phyloP scores from a whole-genome alignment of 768 basidiomycete species.

The Psilocybe tampanensis region DNA sequence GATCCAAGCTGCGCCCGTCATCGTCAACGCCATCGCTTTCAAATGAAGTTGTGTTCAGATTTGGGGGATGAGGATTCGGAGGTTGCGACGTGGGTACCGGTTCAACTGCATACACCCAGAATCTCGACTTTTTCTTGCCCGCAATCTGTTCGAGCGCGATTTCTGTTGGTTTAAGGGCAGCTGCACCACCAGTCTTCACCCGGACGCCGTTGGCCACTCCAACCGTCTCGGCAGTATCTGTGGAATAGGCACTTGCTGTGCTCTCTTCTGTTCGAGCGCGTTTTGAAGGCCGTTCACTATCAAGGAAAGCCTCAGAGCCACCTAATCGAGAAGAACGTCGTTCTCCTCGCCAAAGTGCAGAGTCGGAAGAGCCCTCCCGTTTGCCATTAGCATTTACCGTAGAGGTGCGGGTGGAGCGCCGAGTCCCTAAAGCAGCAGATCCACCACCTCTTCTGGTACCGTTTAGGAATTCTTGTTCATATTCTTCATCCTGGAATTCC shows the following conservation, averaged over 20 bases:
- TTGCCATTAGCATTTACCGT: slow-evolving; percentile 55
- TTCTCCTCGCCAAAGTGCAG: slow-evolving; percentile 72
- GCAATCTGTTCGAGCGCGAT: slow-evolving; percentile 74
- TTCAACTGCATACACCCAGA: slow-evolving; percentile 89
- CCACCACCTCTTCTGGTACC: slow-evolving; percentile 46
- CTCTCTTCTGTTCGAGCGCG: slow-evolving; percentile 82
- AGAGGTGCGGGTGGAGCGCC: slow-evolving; percentile 57
- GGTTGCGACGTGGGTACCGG: slow-evolving; percentile 45
- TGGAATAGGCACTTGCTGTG: slow-evolving; percentile 57
- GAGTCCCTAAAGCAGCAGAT: slow-evolving; percentile 35
- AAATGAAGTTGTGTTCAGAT: slow-evolving; percentile 13
- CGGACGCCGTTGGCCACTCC: slow-evolving; percentile 39
- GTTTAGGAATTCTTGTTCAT: slow-evolving; percentile 54
- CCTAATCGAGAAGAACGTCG: slow-evolving; percentile 72
- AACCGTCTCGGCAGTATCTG: slow-evolving; percentile 38
- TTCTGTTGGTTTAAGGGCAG: slow-evolving; percentile 72
- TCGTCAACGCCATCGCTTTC: slow-evolving; percentile 5
- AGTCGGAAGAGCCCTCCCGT: slow-evolving; percentile 53
- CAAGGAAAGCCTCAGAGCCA: slow-evolving; percentile 53
- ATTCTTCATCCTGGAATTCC: slow-evolving; percentile 65
- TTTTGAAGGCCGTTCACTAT: slow-evolving; percentile 55
- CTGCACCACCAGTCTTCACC: slow-evolving; percentile 59
- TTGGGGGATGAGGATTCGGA: slow-evolving; percentile 16
- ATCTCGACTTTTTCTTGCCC: slow-evolving; percentile 85
- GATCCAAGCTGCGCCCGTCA: slow-evolving; percentile 9